phyloP scores from a whole-genome alignment of 2,329 filamentous ascomycete species.

The Nothophoma quercina region DNA sequence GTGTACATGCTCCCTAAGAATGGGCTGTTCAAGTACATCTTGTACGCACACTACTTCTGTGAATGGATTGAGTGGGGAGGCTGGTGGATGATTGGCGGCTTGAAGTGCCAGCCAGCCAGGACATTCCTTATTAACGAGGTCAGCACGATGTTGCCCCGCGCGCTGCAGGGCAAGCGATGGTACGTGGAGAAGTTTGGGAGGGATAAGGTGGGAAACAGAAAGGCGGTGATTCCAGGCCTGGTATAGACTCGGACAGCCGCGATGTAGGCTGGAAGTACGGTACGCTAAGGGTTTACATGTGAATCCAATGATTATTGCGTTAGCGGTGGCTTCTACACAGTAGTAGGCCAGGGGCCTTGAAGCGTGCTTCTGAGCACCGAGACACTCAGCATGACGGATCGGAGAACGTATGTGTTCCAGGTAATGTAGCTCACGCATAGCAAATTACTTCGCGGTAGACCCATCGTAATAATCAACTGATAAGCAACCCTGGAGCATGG shows the following conservation, averaged over 20 bases:
- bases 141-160: conserved; percentile 86
- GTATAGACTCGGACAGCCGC: conserved; percentile 53
- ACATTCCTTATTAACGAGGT: conserved; percentile 88
- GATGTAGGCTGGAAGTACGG: conserved; percentile 6
- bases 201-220: conserved; percentile 76
- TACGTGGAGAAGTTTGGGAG: conserved; percentile 88
- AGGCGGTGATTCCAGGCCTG: conserved; percentile 73
- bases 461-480: neutral
- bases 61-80: conserved; percentile 98
- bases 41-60: conserved; percentile 93
- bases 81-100: conserved; percentile 77
- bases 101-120: conserved; percentile 75
- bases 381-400: conserved; percentile 3
- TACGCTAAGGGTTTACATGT: conserved; percentile 7
- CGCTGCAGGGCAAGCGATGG: conserved; percentile 82
- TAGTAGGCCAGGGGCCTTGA: neutral
- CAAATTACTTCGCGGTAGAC: neutral
- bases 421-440: neutral
- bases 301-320: conserved; percentile 3
- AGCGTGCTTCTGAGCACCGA: neutral
- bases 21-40: conserved; percentile 80
- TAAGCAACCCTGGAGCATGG: conserved; percentile 3
- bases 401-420: conserved; percentile 5
- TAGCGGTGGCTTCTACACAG: conserved; percentile 1
- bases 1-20: conserved; percentile 87